Conservation (phyloP, 2,329 filamentous ascomycete species). For the Fusarium sp. region DNA sequence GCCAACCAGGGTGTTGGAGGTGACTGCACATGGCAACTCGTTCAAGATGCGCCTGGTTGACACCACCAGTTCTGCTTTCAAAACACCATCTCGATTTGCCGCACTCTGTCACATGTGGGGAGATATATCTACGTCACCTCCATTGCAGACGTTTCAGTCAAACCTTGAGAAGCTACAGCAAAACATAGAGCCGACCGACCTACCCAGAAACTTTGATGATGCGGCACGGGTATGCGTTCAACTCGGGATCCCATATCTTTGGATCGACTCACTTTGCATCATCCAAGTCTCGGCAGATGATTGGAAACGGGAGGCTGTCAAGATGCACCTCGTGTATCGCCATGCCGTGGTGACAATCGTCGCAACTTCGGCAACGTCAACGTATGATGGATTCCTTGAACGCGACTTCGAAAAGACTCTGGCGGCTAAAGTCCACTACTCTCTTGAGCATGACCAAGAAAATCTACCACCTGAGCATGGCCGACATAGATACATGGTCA, state of each 20-base stretch:
- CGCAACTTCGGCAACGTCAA: background rate
- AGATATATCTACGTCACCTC: background rate
- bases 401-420: background rate
- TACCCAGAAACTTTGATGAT: background rate
- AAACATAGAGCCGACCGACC: background rate
- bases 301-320: background rate
- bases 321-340: background rate
- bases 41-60: background rate
- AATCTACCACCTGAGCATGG: background rate
- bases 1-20: background rate
- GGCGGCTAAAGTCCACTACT: background rate
- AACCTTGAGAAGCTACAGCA: background rate
- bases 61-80: background rate
- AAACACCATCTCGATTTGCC: background rate
- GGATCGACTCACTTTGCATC: background rate
- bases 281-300: background rate
- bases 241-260: background rate
- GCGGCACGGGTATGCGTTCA: background rate
- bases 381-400: background rate
- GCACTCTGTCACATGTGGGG: constrained; percentile 6
- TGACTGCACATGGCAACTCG: background rate
- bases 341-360: background rate
- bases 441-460: background rate
- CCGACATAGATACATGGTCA: background rate
- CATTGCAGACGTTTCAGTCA: background rate